Percentiles rank a stretch among this genome's conserved stretches.
phyloP scores from a whole-genome alignment of 768 basidiomycete species.

The Auricularia sp. region DNA sequence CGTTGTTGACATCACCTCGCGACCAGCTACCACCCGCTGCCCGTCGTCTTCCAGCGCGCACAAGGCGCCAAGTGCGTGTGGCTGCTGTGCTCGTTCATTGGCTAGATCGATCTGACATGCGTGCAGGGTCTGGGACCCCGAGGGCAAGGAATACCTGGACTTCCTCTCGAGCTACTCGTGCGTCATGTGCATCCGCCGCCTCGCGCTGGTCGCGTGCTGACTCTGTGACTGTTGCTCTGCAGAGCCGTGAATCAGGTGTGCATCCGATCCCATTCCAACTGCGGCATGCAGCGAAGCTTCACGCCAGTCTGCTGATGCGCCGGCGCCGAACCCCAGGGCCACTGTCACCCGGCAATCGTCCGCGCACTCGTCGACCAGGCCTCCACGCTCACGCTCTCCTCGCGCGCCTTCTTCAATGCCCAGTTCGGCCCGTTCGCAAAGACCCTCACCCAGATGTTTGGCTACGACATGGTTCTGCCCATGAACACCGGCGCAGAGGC shows the following conservation, averaged over 20 bases:
- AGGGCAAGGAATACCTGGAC: slow-evolving; percentile 93
- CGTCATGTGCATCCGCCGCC: slow-evolving; percentile 22
- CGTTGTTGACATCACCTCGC: slow-evolving; percentile 30
- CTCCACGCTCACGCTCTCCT: slow-evolving; percentile 83
- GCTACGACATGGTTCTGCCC: slow-evolving; percentile 91
- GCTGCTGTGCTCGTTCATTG: too few species aligned
- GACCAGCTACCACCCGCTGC: slow-evolving; percentile 88
- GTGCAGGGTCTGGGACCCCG: slow-evolving; percentile 79
- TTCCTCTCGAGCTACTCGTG: slow-evolving; percentile 98
- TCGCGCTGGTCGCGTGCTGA: neutral
- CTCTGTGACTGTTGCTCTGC: neutral
- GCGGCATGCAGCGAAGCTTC: neutral
- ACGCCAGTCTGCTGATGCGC: slow-evolving; percentile 5
- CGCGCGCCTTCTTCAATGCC: slow-evolving; percentile 92
- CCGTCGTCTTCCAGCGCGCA: slow-evolving; percentile 87
- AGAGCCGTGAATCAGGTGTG: slow-evolving; percentile 84
- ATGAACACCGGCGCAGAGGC: slow-evolving; percentile 99
- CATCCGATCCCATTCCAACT: neutral
- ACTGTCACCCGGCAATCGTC: slow-evolving; percentile 87
- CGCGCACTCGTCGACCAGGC: slow-evolving; percentile 75
- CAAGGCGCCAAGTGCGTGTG: slow-evolving; percentile 78
- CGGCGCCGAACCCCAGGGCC: slow-evolving; percentile 40
- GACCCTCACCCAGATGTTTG: slow-evolving; percentile 73
- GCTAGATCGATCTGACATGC: neutral
- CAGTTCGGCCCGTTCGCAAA: slow-evolving; percentile 85